phyloP scores from a whole-genome alignment of 805 yeast species.

The Kazachstania psychrophila region DNA sequence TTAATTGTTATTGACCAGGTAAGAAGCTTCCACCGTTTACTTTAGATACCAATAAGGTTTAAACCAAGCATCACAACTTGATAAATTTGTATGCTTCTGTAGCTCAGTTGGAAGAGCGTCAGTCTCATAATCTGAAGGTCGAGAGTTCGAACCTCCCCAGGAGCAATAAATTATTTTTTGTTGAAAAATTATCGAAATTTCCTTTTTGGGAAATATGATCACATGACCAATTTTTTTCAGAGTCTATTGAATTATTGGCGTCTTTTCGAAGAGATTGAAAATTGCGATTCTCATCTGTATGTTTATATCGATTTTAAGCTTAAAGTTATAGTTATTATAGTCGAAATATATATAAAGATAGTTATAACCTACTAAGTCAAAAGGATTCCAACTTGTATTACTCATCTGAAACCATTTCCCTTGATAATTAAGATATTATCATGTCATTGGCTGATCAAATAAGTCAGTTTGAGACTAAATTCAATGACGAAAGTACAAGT shows the following conservation, averaged over 20 bases:
- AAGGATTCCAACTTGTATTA: too few species aligned
- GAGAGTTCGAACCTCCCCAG: conserved; percentile 45
- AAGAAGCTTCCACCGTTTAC: too few species aligned
- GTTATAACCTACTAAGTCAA: too few species aligned
- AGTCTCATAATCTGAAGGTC: conserved; percentile 51
- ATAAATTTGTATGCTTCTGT: conserved; percentile 34
- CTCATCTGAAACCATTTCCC: too few species aligned
- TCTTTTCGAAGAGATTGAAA: neutral
- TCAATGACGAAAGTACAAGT: conserved; percentile 47
- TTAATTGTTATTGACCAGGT: too few species aligned
- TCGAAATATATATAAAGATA: too few species aligned
- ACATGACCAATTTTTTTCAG: conserved; percentile 10
- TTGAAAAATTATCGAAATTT: too few species aligned
- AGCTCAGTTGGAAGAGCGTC: conserved; percentile 53
- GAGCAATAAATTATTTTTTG: conserved; percentile 7
- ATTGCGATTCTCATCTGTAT: neutral
- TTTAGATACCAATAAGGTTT: too few species aligned
- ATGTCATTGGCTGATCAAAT: conserved; percentile 42
- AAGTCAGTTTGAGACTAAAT: conserved; percentile 57
- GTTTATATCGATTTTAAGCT: neutral
- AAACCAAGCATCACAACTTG: too few species aligned
- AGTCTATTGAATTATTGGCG: neutral
- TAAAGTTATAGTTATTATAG: too few species aligned
- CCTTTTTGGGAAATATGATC: conserved; percentile 15
- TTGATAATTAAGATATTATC: too few species aligned